Evolutionary conservation across 768 basidiomycete genomes (phyloP), one percentile per base, ranked within the genome.

Genomic region (Kwoniella europaea): DNA sequence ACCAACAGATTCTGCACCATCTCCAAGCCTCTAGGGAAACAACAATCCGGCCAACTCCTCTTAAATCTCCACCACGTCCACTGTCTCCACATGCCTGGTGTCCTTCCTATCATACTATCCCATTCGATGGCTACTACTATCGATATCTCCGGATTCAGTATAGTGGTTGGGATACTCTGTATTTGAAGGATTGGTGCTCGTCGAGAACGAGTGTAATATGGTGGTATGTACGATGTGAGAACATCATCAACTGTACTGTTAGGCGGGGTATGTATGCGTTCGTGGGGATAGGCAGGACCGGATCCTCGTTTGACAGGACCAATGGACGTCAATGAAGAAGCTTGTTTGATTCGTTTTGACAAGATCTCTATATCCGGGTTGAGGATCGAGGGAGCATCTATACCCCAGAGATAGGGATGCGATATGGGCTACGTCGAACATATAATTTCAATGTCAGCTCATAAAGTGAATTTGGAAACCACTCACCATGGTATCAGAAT

Each of bases 71-170:
- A 67, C 46, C 58, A 65, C 7, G 63, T 67, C 73, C 73, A 74
- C 29, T 58, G 56, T 22, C 18, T 59, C 58, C 52, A 59, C 55
- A 66, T 61, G 35, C 66, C 27, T 20, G 53, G 44, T 13, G 65
- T 55, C 18, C 64, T 65, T 13, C 63, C 73, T 46, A 69, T 69
- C 42, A 52, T 59, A 27, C 65, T 60, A 43, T 74, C 73, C 73
- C 73, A 74, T 55, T 74, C 73, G 16, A 74, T 63, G n/a, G 73
- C 70, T 13, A 74, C 55, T 18, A 74, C 65, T 9, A 74, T 61
- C 13, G 68, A 70, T 53, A 71, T 69, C 3, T 71, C 73, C 2
- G 70, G 73, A 52, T 65, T 59, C 20, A 69, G 29, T 41, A 74
- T 74, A 2, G 63, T 68, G 1, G 71, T 9, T 20, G 67, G 56